These are phyloP conservation scores for Galerina marginata DNA, from an alignment of 768 basidiomycete genomes.

Conservation along the genomic window DNA sequence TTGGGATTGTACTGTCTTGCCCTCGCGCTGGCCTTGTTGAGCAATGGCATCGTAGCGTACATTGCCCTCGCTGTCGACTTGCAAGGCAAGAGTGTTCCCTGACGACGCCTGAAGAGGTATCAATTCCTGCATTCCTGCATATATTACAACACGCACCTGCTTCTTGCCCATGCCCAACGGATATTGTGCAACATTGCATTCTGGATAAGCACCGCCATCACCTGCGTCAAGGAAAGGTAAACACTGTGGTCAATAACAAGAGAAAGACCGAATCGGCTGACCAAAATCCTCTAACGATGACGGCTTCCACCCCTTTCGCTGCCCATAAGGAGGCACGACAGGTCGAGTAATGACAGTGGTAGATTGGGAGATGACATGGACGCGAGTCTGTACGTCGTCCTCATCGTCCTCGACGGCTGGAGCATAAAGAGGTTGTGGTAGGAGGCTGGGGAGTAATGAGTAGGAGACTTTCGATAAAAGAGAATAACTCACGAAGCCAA, in stretches of 20 bases:
- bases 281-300: slow-evolving; percentile 83
- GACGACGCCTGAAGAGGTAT: slow-evolving; percentile 67
- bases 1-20: slow-evolving; percentile 89
- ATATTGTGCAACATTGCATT: slow-evolving; percentile 98
- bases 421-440: slow-evolving; percentile 69
- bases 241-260: slow-evolving; percentile 1
- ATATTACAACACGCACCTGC: slow-evolving; percentile 63
- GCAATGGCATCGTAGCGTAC: slow-evolving; percentile 98
- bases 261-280: slow-evolving; percentile 38
- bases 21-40: slow-evolving; percentile 88
- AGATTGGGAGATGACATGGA: slow-evolving; percentile 36
- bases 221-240: slow-evolving; percentile 42
- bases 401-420: slow-evolving; percentile 65
- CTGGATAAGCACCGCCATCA: slow-evolving; percentile 88
- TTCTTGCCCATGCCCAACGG: slow-evolving; percentile 94
- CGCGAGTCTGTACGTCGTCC: slow-evolving; percentile 45
- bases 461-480: background rate
- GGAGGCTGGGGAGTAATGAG: slow-evolving; percentile 49
- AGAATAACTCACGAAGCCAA: slow-evolving; percentile 71
- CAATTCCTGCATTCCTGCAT: background rate
- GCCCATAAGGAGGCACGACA: slow-evolving; percentile 83
- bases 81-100: slow-evolving; percentile 94
- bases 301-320: slow-evolving; percentile 87
- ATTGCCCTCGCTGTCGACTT: slow-evolving; percentile 96
- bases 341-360: slow-evolving; percentile 52